Evolutionary conservation across 495 filamentous ascomycete genomes (phyloP).

Genomic region (Penicillium lividum): DNA sequence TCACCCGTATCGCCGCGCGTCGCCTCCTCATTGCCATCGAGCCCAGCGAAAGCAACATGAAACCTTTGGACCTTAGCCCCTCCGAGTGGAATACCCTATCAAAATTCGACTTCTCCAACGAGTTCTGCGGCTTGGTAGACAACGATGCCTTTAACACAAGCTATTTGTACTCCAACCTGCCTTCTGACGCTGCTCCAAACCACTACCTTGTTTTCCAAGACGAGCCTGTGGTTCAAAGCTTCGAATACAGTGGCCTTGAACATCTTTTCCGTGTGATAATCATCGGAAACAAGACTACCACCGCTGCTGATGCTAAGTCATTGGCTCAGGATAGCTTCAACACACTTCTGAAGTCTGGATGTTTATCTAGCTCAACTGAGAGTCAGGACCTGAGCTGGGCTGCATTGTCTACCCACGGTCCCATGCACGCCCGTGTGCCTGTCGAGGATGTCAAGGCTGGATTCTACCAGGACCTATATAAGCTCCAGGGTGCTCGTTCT

Average conservation of each 20-base stretch:
- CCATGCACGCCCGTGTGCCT: conserved; percentile 36
- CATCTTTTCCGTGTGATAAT: conserved; percentile 42
- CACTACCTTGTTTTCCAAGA: conserved; percentile 34
- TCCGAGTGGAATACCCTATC: conserved; percentile 31
- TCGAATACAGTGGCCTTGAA: conserved; percentile 31
- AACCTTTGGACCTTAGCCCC: conserved; percentile 32
- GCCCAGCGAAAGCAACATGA: conserved; percentile 33
- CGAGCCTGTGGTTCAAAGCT: conserved; percentile 35
- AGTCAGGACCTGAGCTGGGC: conserved; percentile 30
- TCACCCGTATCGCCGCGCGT: conserved; percentile 34
- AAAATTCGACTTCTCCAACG: conserved; percentile 33
- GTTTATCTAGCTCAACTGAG: conserved; percentile 16
- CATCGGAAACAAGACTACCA: conserved; percentile 35
- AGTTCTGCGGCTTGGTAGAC: conserved; percentile 39
- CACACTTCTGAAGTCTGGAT: conserved; percentile 31
- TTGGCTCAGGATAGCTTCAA: conserved; percentile 29
- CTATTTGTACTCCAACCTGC: conserved; percentile 30
- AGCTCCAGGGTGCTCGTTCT: conserved; percentile 38
- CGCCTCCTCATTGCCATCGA: conserved; percentile 40
- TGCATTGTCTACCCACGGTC: conserved; percentile 38
- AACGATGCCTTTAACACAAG: conserved; percentile 24
- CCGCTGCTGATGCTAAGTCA: conserved; percentile 26
- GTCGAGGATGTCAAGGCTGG: conserved; percentile 33
- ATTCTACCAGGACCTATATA: conserved; percentile 37
- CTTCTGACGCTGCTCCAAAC: conserved; percentile 30